Percentiles rank a stretch among this genome's conserved stretches.
phyloP scores from a whole-genome alignment of 768 basidiomycete species.

The Suillus subalutaceus region DNA sequence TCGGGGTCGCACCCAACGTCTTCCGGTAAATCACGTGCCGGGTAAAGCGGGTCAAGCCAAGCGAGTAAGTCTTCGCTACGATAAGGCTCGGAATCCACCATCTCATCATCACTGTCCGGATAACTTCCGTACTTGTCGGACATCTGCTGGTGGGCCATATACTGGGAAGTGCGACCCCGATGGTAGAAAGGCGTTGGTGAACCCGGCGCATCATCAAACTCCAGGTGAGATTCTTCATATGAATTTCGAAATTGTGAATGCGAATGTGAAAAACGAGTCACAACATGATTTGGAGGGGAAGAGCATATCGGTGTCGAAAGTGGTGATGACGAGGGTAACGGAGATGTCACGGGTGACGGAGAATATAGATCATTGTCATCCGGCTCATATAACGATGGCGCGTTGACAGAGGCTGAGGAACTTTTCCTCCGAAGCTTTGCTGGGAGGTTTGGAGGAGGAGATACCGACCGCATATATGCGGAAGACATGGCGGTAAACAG shows the following conservation, averaged over 20 bases:
- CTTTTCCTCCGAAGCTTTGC: conserved; percentile 26
- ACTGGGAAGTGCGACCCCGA: conserved; percentile 1
- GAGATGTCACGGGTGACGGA: conserved; percentile 19
- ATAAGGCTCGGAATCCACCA: background rate
- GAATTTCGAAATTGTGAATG: background rate
- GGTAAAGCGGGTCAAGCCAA: background rate
- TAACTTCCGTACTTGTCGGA: conserved; percentile 5
- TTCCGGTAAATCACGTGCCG: conserved; percentile 8
- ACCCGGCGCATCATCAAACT: background rate
- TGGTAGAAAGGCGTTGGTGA: conserved; percentile 14
- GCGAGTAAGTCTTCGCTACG: background rate
- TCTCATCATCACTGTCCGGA: background rate
- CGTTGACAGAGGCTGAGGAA: conserved; percentile 21
- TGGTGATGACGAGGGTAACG: conserved; percentile 25
- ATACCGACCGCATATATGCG: conserved; percentile 9
- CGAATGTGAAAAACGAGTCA: conserved; percentile 1
- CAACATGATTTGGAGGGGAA: background rate
- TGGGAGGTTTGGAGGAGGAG: conserved; percentile 21
- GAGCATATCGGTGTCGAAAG: conserved; percentile 18
- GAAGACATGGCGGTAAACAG: conserved; percentile 32
- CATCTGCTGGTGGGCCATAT: background rate
- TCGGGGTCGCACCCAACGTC: conserved; percentile 34
- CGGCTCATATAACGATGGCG: conserved; percentile 8
- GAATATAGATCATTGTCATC: background rate
- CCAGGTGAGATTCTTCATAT: too few relatives aligned